A percentile compares a stretch with the other conserved stretches of the same genome.
phyloP scores from a whole-genome alignment of 2,329 filamentous ascomycete species.

The Gliomastix tumulicola region DNA sequence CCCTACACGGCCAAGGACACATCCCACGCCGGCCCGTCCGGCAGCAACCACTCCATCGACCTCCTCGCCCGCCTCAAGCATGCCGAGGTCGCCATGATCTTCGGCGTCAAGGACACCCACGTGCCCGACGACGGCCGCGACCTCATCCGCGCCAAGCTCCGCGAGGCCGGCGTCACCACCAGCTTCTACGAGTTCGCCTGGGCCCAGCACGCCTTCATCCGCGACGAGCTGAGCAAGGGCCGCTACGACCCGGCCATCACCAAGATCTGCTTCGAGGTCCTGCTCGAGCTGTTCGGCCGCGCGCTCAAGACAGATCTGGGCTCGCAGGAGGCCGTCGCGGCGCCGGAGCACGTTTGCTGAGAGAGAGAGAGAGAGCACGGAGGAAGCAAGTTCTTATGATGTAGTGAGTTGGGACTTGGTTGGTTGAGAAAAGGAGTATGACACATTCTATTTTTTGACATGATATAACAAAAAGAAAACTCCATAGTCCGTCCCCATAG shows the following conservation, averaged over 20 bases:
- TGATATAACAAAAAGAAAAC: too few relatives aligned
- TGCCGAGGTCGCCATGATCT: constrained; percentile 84
- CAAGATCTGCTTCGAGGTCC: constrained; percentile 84
- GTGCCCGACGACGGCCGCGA: constrained; percentile 78
- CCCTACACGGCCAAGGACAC: constrained; percentile 60
- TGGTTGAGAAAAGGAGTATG: too few relatives aligned
- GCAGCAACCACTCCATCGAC: constrained; percentile 45
- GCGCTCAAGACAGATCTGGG: constrained; percentile 76
- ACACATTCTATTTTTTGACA: too few relatives aligned
- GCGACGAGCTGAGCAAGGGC: constrained; percentile 90
- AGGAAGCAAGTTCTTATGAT: too few relatives aligned
- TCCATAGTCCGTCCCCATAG: too few relatives aligned
- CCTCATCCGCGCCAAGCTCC: constrained; percentile 73
- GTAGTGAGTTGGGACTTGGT: too few relatives aligned
- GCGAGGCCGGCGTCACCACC: constrained; percentile 67
- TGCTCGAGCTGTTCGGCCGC: constrained; percentile 78
- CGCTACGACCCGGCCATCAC: constrained; percentile 82
- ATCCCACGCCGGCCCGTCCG: constrained; percentile 37
- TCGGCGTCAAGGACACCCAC: constrained; percentile 85
- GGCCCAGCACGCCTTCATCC: constrained; percentile 91
- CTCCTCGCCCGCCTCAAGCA: constrained; percentile 55
- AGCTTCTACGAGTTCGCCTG: constrained; percentile 87
- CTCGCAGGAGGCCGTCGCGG: constrained; percentile 49
- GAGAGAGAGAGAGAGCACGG: not conserved
- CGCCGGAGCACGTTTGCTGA: constrained; percentile 68